A percentile compares a stretch with the other conserved stretches of the same genome.
These are phyloP conservation scores for Trichoderma asperellum DNA, from an alignment of 2,329 filamentous ascomycete species.

Conservation along the genomic window DNA sequence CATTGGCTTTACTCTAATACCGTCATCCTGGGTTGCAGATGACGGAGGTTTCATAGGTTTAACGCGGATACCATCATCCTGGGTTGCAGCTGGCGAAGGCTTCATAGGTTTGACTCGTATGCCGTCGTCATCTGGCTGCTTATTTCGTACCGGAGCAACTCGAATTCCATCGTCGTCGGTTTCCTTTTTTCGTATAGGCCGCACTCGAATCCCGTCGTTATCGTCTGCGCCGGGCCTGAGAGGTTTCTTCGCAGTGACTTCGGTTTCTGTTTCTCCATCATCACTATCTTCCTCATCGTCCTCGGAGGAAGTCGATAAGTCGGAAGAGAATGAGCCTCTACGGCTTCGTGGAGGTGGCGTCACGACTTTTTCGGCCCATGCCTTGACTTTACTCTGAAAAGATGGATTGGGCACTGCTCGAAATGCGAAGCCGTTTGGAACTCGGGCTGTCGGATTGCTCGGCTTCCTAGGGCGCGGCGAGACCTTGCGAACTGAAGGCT, in stretches of 20 bases:
- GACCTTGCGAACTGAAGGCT: constrained; percentile 50
- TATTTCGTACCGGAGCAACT: constrained; percentile 46
- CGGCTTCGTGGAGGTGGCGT: constrained; percentile 47
- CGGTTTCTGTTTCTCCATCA: constrained; percentile 36
- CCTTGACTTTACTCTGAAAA: constrained; percentile 62
- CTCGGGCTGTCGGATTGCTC: constrained; percentile 37
- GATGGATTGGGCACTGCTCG: constrained; percentile 58
- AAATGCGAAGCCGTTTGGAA: constrained; percentile 64
- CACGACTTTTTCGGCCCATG: constrained; percentile 64
- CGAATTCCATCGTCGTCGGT: constrained; percentile 49
- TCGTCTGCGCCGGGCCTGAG: constrained; percentile 34
- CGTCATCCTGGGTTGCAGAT: constrained; percentile 35
- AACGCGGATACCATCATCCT: constrained; percentile 41
- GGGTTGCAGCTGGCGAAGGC: constrained; percentile 20
- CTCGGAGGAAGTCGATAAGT: constrained; percentile 30
- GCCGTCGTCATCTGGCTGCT: constrained; percentile 40
- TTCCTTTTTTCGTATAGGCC: constrained; percentile 43
- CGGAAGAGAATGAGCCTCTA: constrained; percentile 32
- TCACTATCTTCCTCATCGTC: constrained; percentile 39
- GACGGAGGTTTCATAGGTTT: constrained; percentile 32
- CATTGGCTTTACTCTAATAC: constrained; percentile 39
- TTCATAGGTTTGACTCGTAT: constrained; percentile 40
- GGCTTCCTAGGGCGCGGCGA: constrained; percentile 44
- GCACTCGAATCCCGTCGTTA: constrained; percentile 52
- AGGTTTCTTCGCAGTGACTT: constrained; percentile 37